Evolutionary conservation across 192 early-diverging fungal species (phyloP).

Genomic region (Pilobolus umbonatus): DNA sequence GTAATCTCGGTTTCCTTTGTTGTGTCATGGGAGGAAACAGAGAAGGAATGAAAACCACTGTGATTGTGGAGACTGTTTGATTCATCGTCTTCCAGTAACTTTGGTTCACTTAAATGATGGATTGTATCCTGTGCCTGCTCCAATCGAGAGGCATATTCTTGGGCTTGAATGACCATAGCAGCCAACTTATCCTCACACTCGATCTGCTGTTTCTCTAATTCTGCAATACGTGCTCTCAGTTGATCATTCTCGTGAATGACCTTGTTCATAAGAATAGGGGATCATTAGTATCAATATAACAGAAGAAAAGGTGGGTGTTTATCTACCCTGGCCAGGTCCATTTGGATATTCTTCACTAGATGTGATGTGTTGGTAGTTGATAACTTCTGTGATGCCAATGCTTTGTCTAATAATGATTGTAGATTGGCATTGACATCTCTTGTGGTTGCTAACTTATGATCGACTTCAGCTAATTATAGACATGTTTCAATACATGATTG

Average conservation of each 20-base stretch:
- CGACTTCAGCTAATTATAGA: slow-evolving; percentile 42
- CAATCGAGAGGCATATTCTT: slow-evolving; percentile 53
- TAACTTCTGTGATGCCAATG: slow-evolving; percentile 50
- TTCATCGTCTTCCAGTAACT: slow-evolving; percentile 29
- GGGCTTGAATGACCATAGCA: slow-evolving; percentile 49
- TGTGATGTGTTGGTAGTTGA: slow-evolving; percentile 55
- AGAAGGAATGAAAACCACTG: not conserved
- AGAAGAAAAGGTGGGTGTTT: not conserved
- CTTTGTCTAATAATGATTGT: slow-evolving; percentile 45
- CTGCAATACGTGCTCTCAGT: slow-evolving; percentile 43
- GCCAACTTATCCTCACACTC: slow-evolving; percentile 51
- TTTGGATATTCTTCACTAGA: slow-evolving; percentile 51
- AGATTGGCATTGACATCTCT: slow-evolving; percentile 54
- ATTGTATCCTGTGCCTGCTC: slow-evolving; percentile 59
- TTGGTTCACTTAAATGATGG: slow-evolving; percentile 41
- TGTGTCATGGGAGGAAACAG: slow-evolving; percentile 8
- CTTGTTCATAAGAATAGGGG: not conserved
- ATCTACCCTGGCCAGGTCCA: slow-evolving; percentile 48
- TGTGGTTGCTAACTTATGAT: slow-evolving; percentile 49
- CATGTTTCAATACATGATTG: not conserved
- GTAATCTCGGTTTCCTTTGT: slow-evolving; percentile 32
- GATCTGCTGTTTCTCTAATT: slow-evolving; percentile 50
- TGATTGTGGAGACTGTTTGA: slow-evolving; percentile 1
- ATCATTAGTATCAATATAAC: not conserved
- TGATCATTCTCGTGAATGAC: slow-evolving; percentile 49